Percentiles rank a stretch among this genome's conserved stretches.
Conservation (phyloP, 2,329 filamentous ascomycete genomes). For the Pezicula radicicola region DNA sequence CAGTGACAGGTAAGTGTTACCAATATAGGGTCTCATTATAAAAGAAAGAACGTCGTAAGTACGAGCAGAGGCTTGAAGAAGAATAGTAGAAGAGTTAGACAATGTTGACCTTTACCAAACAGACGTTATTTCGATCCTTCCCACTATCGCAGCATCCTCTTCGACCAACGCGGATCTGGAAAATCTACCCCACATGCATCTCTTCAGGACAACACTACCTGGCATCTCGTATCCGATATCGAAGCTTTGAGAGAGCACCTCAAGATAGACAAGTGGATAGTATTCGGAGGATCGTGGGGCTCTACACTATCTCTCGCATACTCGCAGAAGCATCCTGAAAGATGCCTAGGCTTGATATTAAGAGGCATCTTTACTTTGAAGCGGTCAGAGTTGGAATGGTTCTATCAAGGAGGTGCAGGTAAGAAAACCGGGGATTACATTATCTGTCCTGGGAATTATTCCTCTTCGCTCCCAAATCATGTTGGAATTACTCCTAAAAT, state of each 20-base stretch:
- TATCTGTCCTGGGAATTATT: too few relatives aligned
- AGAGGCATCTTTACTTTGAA: conserved; percentile 39
- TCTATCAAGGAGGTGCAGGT: conserved; percentile 23
- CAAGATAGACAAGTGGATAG: conserved; percentile 39
- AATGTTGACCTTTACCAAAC: conserved; percentile 16
- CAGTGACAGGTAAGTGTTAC: conserved; percentile 31
- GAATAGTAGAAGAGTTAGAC: background rate
- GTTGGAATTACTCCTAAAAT: too few relatives aligned
- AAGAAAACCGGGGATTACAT: too few relatives aligned
- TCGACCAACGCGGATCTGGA: conserved; percentile 44
- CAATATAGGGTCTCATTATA: too few relatives aligned
- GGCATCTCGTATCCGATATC: conserved; percentile 41
- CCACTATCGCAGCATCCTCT: conserved; percentile 40
- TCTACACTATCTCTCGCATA: conserved; percentile 41
- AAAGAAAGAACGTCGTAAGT: background rate
- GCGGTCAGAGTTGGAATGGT: conserved; percentile 35
- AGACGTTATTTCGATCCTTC: conserved; percentile 41
- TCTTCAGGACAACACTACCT: conserved; percentile 41
- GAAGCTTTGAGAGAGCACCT: conserved; percentile 39
- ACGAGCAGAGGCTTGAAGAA: background rate
- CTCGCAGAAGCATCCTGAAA: conserved; percentile 37
- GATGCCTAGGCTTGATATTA: conserved; percentile 35
- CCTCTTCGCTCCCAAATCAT: too few relatives aligned
- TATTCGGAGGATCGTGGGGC: conserved; percentile 48
- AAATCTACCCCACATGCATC: conserved; percentile 38